Evolutionary conservation across 495 filamentous ascomycete species (phyloP).

Genomic region (Lasiosphaeria hispida): DNA sequence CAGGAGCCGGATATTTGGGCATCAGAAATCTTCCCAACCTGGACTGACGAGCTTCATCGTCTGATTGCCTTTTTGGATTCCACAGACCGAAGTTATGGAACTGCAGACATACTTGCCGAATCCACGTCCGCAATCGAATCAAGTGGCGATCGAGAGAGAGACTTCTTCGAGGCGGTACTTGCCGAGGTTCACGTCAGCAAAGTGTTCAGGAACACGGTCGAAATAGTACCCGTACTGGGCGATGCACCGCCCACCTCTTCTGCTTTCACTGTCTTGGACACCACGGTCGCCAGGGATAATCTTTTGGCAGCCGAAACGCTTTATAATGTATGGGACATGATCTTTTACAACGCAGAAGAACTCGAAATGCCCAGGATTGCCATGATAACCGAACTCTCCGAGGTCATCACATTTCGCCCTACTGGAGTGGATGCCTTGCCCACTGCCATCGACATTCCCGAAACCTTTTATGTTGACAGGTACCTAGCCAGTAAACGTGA

Average conservation of each 20-base stretch:
- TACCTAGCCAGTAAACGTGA: conserved; percentile 63
- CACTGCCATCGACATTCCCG: conserved; percentile 62
- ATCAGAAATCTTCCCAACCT: conserved; percentile 27
- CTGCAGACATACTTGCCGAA: conserved; percentile 51
- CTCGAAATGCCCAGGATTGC: conserved; percentile 46
- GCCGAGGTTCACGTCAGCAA: background rate
- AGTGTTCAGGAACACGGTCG: conserved; percentile 14
- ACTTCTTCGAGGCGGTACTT: conserved; percentile 21
- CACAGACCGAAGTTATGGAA: conserved; percentile 79
- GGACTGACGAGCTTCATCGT: conserved; percentile 64
- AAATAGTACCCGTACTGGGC: conserved; percentile 9
- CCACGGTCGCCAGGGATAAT: conserved; percentile 26
- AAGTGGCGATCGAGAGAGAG: conserved; percentile 25
- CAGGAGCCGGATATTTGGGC: conserved; percentile 43
- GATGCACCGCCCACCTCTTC: conserved; percentile 11
- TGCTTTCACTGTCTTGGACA: conserved; percentile 40
- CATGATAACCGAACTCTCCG: conserved; percentile 54
- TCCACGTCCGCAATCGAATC: background rate
- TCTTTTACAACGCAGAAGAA: conserved; percentile 54
- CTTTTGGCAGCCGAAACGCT: conserved; percentile 47
- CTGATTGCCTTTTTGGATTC: conserved; percentile 83
- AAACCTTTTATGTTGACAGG: conserved; percentile 72
- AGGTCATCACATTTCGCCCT: conserved; percentile 66
- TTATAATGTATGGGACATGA: conserved; percentile 69
- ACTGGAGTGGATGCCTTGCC: conserved; percentile 39